phyloP scores from a whole-genome alignment of 1,139 yeast genomes.

The Petasospora fabianii region DNA sequence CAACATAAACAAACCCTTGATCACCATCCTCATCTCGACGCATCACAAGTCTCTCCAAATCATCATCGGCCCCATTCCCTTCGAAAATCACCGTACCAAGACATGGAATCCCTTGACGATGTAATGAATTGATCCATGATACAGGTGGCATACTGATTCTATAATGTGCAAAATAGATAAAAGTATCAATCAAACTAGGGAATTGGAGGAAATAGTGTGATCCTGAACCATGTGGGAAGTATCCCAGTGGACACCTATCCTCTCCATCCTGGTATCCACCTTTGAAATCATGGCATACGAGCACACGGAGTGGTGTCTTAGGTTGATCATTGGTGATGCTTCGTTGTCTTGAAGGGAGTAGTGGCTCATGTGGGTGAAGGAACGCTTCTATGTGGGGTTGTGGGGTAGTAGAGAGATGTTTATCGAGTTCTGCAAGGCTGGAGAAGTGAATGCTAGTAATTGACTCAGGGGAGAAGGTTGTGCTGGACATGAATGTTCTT shows the following conservation, averaged over 20 bases:
- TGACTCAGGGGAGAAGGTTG: too few species aligned
- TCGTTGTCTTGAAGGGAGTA: neutral
- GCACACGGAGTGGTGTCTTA: slow-evolving; percentile 10
- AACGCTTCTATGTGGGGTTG: neutral
- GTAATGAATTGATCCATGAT: slow-evolving; percentile 36
- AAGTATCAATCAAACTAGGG: slow-evolving; percentile 34
- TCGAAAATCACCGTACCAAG: slow-evolving; percentile 37
- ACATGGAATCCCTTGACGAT: slow-evolving; percentile 34
- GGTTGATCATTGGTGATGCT: neutral
- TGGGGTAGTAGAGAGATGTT: neutral
- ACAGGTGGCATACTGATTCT: slow-evolving; percentile 36
- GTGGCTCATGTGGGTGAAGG: slow-evolving; percentile 4
- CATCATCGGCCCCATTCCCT: slow-evolving; percentile 28
- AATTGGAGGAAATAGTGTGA: slow-evolving; percentile 34
- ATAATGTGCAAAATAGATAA: slow-evolving; percentile 38
- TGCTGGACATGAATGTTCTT: too few species aligned
- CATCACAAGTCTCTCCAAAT: slow-evolving; percentile 28
- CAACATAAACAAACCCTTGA: slow-evolving; percentile 29
- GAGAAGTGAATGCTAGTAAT: neutral
- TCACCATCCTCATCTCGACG: slow-evolving; percentile 23
- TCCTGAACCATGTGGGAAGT: slow-evolving; percentile 35
- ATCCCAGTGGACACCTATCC: slow-evolving; percentile 33
- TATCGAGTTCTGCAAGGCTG: slow-evolving; percentile 2
- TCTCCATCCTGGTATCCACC: slow-evolving; percentile 34
- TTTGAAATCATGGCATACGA: slow-evolving; percentile 38